A percentile compares a stretch with the other conserved stretches of the same genome.
Conservation (phyloP, 306 rosid species). For the Corylus avellana region DNA sequence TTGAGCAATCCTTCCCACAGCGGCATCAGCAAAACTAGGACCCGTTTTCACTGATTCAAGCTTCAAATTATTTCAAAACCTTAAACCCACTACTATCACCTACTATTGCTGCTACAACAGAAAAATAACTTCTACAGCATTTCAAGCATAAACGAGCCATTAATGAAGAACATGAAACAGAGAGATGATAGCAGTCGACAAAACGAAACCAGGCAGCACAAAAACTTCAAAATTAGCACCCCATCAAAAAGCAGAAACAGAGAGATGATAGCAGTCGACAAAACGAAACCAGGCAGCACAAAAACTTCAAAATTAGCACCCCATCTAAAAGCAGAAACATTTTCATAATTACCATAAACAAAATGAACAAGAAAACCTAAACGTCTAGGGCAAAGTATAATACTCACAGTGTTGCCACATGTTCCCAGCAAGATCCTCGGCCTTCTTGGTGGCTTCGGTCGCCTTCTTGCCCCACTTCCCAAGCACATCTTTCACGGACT, state of each 20-base stretch:
- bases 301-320: too few species aligned
- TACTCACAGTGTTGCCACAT: slow-evolving; percentile 95
- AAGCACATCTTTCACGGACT: slow-evolving; percentile 75
- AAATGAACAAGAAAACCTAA: too few species aligned
- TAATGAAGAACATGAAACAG: background rate
- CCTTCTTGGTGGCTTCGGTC: slow-evolving; percentile 88
- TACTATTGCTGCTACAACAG: background rate
- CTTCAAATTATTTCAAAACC: slow-evolving; percentile 7
- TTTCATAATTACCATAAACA: too few species aligned
- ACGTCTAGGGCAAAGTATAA: background rate
- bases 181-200: background rate
- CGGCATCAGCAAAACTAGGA: slow-evolving; percentile 95
- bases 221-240: too few species aligned
- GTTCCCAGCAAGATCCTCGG: slow-evolving; percentile 92
- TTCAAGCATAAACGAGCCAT: background rate
- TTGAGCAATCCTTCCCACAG: slow-evolving; percentile 96
- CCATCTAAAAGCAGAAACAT: too few species aligned
- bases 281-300: too few species aligned
- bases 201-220: too few species aligned
- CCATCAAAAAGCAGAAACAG: too few species aligned
- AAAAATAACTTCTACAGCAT: background rate
- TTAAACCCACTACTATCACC: background rate
- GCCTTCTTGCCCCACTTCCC: slow-evolving; percentile 96
- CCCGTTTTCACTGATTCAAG: slow-evolving; percentile 76
- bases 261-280: background rate